These are phyloP conservation scores for Verticillium nonalfalfae DNA, from an alignment of 2,329 filamentous ascomycete species.

Conservation along the genomic window DNA sequence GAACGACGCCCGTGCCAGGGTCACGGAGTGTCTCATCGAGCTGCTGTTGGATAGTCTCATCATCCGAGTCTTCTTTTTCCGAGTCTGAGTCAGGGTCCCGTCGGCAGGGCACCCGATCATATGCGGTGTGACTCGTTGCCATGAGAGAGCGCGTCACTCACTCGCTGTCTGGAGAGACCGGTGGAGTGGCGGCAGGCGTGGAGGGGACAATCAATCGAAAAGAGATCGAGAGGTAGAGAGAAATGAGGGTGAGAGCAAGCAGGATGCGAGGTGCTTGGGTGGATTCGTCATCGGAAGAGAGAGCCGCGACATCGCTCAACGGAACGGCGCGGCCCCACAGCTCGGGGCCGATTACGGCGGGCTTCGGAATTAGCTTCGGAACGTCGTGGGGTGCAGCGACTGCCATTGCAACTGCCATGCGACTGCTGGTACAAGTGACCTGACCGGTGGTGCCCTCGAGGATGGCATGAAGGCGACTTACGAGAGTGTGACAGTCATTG, in stretches of 20 bases:
- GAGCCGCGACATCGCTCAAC: background rate
- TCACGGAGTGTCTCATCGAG: background rate
- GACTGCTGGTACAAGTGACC: too few relatives aligned
- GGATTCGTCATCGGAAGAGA: background rate
- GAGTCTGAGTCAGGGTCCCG: background rate
- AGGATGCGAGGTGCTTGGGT: too few relatives aligned
- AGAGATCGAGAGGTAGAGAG: background rate
- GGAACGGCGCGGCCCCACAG: background rate
- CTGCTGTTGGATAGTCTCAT: background rate
- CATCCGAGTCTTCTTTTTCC: background rate
- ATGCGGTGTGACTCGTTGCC: background rate
- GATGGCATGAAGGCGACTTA: too few relatives aligned
- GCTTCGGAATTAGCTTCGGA: background rate
- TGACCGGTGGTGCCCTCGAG: too few relatives aligned
- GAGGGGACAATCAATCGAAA: background rate
- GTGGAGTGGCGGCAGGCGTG: background rate
- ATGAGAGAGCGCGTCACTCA: background rate
- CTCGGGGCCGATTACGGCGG: background rate
- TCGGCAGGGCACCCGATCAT: background rate
- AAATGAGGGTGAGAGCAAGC: background rate
- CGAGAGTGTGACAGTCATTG: too few relatives aligned
- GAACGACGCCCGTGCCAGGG: background rate
- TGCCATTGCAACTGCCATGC: too few relatives aligned
- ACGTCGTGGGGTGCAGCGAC: background rate
- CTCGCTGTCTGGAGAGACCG: background rate